Conservation (phyloP, 1,139 yeast genomes). For the Saccharomyces hybrid region DNA sequence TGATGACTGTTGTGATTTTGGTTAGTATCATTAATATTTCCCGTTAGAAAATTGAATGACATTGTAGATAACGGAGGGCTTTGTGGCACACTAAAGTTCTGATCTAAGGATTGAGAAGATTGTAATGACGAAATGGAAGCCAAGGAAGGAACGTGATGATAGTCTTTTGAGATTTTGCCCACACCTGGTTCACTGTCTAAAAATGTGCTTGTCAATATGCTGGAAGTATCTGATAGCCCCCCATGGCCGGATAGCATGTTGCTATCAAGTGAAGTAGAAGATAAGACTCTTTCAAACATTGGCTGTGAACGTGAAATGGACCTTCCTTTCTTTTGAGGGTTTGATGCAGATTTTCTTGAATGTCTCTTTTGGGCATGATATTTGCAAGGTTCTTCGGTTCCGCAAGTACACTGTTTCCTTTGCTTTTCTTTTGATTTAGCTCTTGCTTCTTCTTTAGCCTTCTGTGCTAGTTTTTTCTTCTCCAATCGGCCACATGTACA, state of each 20-base stretch:
- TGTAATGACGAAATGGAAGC: conserved; percentile 28
- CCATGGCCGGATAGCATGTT: conserved; percentile 9
- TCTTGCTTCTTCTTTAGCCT: conserved; percentile 40
- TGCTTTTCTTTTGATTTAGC: conserved; percentile 35
- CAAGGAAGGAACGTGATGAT: conserved; percentile 25
- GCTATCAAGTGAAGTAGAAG: conserved; percentile 16
- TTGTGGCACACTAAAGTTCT: conserved; percentile 23
- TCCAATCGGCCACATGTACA: conserved; percentile 64
- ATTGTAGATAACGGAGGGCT: conserved; percentile 20
- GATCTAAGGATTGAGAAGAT: conserved; percentile 29
- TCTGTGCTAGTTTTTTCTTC: conserved; percentile 28
- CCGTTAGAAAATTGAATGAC: conserved; percentile 7
- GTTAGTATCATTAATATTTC: background rate
- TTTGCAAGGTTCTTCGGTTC: conserved; percentile 30
- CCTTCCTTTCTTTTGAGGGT: conserved; percentile 1
- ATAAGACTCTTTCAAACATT: conserved; percentile 8
- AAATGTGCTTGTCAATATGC: conserved; percentile 9
- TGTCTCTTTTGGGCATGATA: conserved; percentile 18
- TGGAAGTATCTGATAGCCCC: conserved; percentile 11
- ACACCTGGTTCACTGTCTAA: conserved; percentile 11
- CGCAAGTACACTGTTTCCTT: conserved; percentile 42
- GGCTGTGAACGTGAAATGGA: conserved; percentile 1
- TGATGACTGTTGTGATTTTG: conserved; percentile 3
- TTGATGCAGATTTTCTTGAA: conserved; percentile 4
- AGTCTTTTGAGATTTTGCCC: conserved; percentile 29